phyloP scores from a whole-genome alignment of 495 filamentous ascomycete species.

The Penicillium bovifimosum region DNA sequence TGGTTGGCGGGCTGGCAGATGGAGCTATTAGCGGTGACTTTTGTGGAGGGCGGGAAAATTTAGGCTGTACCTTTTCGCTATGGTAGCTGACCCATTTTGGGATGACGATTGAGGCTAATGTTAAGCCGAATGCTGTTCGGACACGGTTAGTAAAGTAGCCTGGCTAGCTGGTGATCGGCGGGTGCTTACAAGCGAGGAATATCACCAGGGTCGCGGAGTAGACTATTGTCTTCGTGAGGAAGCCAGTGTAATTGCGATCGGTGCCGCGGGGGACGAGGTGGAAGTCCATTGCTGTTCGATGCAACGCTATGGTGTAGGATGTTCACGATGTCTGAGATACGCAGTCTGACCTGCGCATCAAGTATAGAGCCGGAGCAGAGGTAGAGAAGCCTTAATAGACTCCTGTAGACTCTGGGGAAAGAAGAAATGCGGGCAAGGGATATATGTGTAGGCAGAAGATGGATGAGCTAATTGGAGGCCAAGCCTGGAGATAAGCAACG shows the following conservation, averaged over 20 bases:
- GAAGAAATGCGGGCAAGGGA: neutral
- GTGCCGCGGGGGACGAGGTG: constrained; percentile 37
- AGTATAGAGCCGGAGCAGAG: neutral
- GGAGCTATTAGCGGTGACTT: neutral
- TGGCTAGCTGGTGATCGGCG: neutral
- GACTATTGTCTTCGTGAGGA: constrained; percentile 49
- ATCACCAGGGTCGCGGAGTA: constrained; percentile 53
- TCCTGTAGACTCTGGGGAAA: too few relatives aligned
- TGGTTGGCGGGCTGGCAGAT: constrained; percentile 39
- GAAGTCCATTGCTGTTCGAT: constrained; percentile 34
- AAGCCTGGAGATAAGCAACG: neutral
- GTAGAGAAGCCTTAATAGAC: neutral
- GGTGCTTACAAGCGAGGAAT: constrained; percentile 54
- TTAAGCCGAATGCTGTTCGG: constrained; percentile 67
- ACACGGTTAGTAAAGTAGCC: neutral
- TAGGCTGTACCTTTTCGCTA: constrained; percentile 47
- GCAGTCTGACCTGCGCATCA: constrained; percentile 11
- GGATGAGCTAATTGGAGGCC: neutral
- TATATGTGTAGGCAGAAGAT: neutral
- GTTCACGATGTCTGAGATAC: neutral
- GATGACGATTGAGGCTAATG: constrained; percentile 64
- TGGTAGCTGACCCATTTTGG: constrained; percentile 78
- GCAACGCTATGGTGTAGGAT: neutral
- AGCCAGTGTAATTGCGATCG: constrained; percentile 44
- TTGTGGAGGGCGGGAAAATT: neutral